These are phyloP conservation scores for Lasiosphaeria hispida DNA, from an alignment of 495 filamentous ascomycete genomes.

Conservation along the genomic window DNA sequence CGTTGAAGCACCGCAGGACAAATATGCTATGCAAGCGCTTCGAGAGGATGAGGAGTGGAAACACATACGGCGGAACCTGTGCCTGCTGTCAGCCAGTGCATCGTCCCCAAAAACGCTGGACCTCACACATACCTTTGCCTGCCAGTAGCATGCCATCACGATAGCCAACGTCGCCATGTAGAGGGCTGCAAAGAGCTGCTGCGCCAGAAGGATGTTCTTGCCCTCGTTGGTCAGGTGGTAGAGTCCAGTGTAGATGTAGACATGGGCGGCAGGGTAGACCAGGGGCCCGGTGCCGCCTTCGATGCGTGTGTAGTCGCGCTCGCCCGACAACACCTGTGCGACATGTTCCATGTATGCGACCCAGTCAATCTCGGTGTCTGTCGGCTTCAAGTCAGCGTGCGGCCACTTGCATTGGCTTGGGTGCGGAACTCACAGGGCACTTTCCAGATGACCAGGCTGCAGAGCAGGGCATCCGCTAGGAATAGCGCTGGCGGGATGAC, in stretches of 20 bases:
- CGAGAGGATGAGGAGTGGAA: conserved; percentile 82
- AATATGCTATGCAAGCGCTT: conserved; percentile 94
- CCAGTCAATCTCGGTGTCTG: conserved; percentile 99
- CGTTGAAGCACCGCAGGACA: conserved; percentile 90
- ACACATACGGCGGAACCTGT: conserved; percentile 82
- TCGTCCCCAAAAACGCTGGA: too few species aligned
- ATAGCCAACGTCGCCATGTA: conserved; percentile 73
- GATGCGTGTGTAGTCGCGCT: conserved; percentile 83
- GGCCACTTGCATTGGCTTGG: not conserved
- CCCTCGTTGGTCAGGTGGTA: conserved; percentile 77
- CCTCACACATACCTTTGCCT: conserved; percentile 63
- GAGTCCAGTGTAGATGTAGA: conserved; percentile 82
- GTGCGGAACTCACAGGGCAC: conserved; percentile 68
- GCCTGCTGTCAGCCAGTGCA: not conserved
- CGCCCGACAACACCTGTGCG: conserved; percentile 71
- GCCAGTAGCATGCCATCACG: conserved; percentile 79
- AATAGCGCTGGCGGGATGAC: conserved; percentile 61
- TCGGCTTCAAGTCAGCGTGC: not conserved
- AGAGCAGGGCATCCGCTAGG: conserved; percentile 70
- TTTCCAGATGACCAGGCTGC: conserved; percentile 73
- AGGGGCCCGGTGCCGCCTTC: conserved; percentile 87
- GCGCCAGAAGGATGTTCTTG: conserved; percentile 71
- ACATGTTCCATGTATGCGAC: conserved; percentile 94
- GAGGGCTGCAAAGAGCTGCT: conserved; percentile 72
- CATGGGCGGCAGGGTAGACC: conserved; percentile 90